Percentiles rank a stretch among this genome's conserved stretches.
Conservation (phyloP, 1,284 basidiomycete species). For the Leccinum colubrinum region DNA sequence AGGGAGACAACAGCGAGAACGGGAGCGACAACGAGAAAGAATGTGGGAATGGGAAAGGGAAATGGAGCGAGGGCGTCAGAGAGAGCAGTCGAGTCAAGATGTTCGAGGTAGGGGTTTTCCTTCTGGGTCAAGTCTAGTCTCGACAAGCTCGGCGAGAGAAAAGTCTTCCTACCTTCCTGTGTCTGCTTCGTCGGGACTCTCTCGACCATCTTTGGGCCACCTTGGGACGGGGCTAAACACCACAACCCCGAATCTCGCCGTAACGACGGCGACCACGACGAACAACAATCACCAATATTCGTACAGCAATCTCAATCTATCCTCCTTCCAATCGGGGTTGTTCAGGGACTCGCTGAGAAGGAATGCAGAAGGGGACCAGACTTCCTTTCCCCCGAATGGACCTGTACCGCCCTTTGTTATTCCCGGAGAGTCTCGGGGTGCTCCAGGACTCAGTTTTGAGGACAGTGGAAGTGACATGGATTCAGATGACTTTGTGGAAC, state of each 20-base stretch:
- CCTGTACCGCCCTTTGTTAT: slow-evolving; percentile 2
- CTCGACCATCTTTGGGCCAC: slow-evolving; percentile 11
- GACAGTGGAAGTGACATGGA: slow-evolving; percentile 35
- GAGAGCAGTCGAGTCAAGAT: slow-evolving; percentile 18
- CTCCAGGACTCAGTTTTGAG: slow-evolving; percentile 19
- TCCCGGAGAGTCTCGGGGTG: slow-evolving; percentile 10
- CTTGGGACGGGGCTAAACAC: slow-evolving; percentile 5
- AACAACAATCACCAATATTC: slow-evolving; percentile 26
- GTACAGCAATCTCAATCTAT: slow-evolving; percentile 31
- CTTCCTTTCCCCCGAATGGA: slow-evolving; percentile 13
- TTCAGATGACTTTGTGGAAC: slow-evolving; percentile 19
- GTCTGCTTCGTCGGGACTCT: not conserved
- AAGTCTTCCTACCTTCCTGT: slow-evolving; percentile 10
- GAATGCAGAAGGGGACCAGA: slow-evolving; percentile 29
- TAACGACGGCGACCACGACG: slow-evolving; percentile 9
- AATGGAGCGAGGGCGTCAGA: slow-evolving; percentile 18
- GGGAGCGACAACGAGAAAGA: slow-evolving; percentile 14
- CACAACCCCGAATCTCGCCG: not conserved
- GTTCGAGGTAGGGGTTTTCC: slow-evolving; percentile 16
- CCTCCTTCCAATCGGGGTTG: slow-evolving; percentile 33
- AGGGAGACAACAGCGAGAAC: slow-evolving; percentile 12
- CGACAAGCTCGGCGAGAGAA: slow-evolving; percentile 20
- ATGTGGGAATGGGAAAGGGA: slow-evolving; percentile 28
- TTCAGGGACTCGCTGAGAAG: slow-evolving; percentile 34
- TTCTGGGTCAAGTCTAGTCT: slow-evolving; percentile 15